phyloP scores from a whole-genome alignment of 192 early-diverging fungal genomes.

The Entomortierella beljakovae region DNA sequence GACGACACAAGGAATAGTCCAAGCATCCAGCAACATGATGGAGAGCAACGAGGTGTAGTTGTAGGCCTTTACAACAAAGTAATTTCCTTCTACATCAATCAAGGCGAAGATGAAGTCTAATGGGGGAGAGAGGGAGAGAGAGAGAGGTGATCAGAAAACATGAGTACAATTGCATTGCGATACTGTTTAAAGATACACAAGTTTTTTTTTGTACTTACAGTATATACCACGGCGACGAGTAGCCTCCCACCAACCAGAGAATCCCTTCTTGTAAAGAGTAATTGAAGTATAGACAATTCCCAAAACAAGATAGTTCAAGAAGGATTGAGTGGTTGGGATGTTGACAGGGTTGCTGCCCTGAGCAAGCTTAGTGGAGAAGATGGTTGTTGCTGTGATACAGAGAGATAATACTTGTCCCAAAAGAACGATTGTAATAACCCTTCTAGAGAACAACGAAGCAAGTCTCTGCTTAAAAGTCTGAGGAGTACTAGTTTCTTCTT shows the following conservation, averaged over 20 bases:
- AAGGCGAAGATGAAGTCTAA: constrained; percentile 70
- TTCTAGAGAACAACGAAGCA: constrained; percentile 4
- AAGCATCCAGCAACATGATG: constrained; percentile 82
- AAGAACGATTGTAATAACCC: constrained; percentile 59
- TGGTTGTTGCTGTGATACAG: constrained; percentile 80
- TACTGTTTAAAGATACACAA: background rate
- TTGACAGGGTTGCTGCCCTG: constrained; percentile 58
- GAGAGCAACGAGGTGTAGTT: constrained; percentile 81
- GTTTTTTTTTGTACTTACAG: constrained; percentile 47
- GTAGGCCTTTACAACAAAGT: constrained; percentile 83
- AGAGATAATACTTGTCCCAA: constrained; percentile 77
- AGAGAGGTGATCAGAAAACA: background rate
- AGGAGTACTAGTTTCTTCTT: background rate
- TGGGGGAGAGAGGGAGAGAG: constrained; percentile 2
- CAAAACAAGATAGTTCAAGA: constrained; percentile 78
- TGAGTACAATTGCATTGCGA: background rate
- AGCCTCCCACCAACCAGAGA: constrained; percentile 58
- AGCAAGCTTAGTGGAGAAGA: constrained; percentile 72
- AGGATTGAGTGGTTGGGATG: constrained; percentile 78
- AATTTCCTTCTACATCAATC: constrained; percentile 87
- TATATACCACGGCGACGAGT: constrained; percentile 54
- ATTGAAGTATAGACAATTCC: constrained; percentile 67
- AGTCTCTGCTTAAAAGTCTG: constrained; percentile 13
- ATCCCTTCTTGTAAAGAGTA: constrained; percentile 63
- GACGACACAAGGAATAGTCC: constrained; percentile 82